A percentile compares a stretch with the other conserved stretches of the same genome.
Conservation (phyloP, 441 rosid genomes). For the Eutrema salsugineum region DNA sequence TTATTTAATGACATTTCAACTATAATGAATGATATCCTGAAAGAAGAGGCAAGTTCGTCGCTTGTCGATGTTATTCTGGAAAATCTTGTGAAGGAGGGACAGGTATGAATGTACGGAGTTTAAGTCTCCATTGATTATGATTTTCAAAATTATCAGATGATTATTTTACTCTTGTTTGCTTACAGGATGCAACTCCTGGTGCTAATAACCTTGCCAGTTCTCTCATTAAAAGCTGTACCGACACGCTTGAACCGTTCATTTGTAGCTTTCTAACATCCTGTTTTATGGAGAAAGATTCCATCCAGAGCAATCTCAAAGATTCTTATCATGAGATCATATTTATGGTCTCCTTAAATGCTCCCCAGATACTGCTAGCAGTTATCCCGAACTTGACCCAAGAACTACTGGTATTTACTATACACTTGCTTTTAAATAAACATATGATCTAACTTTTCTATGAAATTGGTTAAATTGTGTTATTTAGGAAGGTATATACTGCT, state of each 20-base stretch:
- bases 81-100: slow-evolving; percentile 69
- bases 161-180: slow-evolving; percentile 8
- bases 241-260: slow-evolving; percentile 69
- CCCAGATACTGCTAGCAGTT: slow-evolving; percentile 75
- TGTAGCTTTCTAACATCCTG: slow-evolving; percentile 80
- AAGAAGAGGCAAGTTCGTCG: slow-evolving; percentile 67
- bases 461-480: slow-evolving; percentile 6
- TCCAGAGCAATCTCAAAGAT: slow-evolving; percentile 67
- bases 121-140: neutral
- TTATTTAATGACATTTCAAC: slow-evolving; percentile 59
- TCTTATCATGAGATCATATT: slow-evolving; percentile 80
- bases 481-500: neutral
- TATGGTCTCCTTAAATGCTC: slow-evolving; percentile 67
- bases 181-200: slow-evolving; percentile 54
- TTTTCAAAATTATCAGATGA: neutral
- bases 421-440: slow-evolving; percentile 10
- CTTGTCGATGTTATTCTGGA: slow-evolving; percentile 60
- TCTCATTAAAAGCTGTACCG: slow-evolving; percentile 64
- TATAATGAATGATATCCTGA: slow-evolving; percentile 62
- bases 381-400: slow-evolving; percentile 79
- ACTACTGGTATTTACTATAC: slow-evolving; percentile 52
- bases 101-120: slow-evolving; percentile 34
- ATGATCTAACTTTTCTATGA: slow-evolving; percentile 9
- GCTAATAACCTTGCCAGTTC: slow-evolving; percentile 75
- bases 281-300: slow-evolving; percentile 64